These are phyloP conservation scores for Fusarium euwallaceae DNA, from an alignment of 2,329 filamentous ascomycete species.

Conservation along the genomic window DNA sequence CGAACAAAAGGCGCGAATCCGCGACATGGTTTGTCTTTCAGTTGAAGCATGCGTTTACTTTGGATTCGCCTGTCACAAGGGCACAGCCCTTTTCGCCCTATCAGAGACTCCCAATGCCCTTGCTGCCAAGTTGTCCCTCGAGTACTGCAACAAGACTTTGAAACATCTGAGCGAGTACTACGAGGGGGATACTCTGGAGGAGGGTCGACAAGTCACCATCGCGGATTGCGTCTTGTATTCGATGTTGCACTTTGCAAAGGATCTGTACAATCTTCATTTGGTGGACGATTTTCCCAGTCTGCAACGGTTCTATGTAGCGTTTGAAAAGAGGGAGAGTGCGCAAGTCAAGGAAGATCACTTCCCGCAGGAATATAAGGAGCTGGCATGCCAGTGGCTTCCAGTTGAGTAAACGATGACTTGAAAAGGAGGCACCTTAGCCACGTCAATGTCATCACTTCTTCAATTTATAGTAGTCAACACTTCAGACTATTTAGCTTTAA, in stretches of 20 bases:
- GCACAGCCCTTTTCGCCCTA: slow-evolving; percentile 2
- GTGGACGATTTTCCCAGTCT: slow-evolving; percentile 13
- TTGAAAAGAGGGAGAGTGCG: slow-evolving; percentile 20
- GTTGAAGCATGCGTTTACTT: slow-evolving; percentile 30
- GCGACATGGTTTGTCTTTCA: slow-evolving; percentile 28
- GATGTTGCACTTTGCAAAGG: slow-evolving; percentile 30
- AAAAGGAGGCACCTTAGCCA: no score
- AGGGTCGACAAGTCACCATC: not conserved
- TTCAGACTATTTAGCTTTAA: no score
- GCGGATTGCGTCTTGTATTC: slow-evolving; percentile 39
- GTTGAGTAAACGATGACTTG: no score
- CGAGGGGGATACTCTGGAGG: not conserved
- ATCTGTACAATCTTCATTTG: slow-evolving; percentile 20
- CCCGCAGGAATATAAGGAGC: slow-evolving; percentile 9
- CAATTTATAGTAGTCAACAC: no score
- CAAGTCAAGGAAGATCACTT: slow-evolving; percentile 20
- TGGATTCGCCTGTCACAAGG: slow-evolving; percentile 36
- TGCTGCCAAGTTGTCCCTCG: slow-evolving; percentile 11
- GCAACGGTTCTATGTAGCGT: slow-evolving; percentile 22
- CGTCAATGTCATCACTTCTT: no score
- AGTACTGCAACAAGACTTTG: slow-evolving; percentile 20
- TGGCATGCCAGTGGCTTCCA: slow-evolving; percentile 32
- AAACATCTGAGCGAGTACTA: slow-evolving; percentile 27
- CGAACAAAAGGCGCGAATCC: slow-evolving; percentile 18
- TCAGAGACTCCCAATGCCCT: slow-evolving; percentile 9